Conservation (phyloP, 805 yeast species). For the Metschnikowia cubensis region DNA sequence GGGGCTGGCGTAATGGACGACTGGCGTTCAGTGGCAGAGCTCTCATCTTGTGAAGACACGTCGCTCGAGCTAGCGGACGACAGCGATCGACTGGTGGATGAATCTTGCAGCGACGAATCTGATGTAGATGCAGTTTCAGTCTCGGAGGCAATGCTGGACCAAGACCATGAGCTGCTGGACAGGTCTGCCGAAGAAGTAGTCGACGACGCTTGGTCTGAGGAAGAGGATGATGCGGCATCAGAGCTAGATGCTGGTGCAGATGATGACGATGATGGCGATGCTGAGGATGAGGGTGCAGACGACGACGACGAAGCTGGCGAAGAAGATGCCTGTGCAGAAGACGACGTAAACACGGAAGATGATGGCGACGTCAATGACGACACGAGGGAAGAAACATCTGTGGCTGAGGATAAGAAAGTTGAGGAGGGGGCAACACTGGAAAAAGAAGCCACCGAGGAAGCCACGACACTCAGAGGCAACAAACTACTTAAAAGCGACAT, state of each 20-base stretch:
- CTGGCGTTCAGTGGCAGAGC: not conserved
- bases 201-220: constrained; percentile 19
- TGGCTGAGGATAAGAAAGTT: not conserved
- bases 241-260: constrained; percentile 13
- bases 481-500: not conserved
- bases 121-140: constrained; percentile 10
- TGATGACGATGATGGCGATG: constrained; percentile 8
- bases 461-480: not conserved
- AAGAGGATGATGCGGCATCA: constrained; percentile 6
- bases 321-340: not conserved
- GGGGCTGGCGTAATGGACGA: constrained; percentile 8
- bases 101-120: constrained; percentile 1
- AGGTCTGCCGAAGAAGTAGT: constrained; percentile 20
- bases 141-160: constrained; percentile 9
- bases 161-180: constrained; percentile 16
- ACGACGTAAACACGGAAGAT: not conserved
- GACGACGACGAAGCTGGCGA: constrained; percentile 9
- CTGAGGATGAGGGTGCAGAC: constrained; percentile 10
- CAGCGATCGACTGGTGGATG: constrained; percentile 2
- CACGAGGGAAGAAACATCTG: not conserved
- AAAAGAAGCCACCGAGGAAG: not conserved
- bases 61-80: constrained; percentile 4
- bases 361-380: not conserved
- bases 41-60: not conserved
- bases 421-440: not conserved